Conservation (phyloP, 2,329 filamentous ascomycete species). For the Truncatella angustata region DNA sequence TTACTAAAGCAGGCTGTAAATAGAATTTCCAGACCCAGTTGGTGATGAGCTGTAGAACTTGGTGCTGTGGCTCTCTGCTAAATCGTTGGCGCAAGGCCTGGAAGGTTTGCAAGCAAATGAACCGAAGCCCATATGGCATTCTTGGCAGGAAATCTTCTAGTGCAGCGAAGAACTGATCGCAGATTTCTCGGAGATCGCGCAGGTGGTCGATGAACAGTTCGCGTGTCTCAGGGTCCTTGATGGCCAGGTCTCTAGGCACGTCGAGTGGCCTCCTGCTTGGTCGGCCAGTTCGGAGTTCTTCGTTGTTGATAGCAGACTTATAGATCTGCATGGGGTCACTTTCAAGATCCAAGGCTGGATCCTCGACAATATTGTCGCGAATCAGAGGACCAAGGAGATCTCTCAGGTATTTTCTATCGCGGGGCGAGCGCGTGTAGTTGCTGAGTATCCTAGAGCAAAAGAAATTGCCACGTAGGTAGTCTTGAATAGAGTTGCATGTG, state of each 20-base stretch:
- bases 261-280: slow-evolving; percentile 79
- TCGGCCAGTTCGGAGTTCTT: slow-evolving; percentile 87
- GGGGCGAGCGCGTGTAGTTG: slow-evolving; percentile 86
- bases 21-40: slow-evolving; percentile 96
- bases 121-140: slow-evolving; percentile 92
- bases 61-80: slow-evolving; percentile 72
- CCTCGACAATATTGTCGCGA: slow-evolving; percentile 89
- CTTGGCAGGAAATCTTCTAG: slow-evolving; percentile 81
- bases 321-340: slow-evolving; percentile 98
- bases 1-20: slow-evolving; percentile 82
- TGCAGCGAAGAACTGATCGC: slow-evolving; percentile 80
- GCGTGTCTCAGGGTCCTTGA: slow-evolving; percentile 89
- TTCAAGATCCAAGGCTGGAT: slow-evolving; percentile 86
- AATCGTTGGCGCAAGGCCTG: slow-evolving; percentile 76
- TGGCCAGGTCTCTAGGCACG: slow-evolving; percentile 88
- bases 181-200: slow-evolving; percentile 90
- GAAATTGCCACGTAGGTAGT: slow-evolving; percentile 85
- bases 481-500: slow-evolving; percentile 68
- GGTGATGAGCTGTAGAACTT: slow-evolving; percentile 78
- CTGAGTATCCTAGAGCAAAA: slow-evolving; percentile 88
- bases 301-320: slow-evolving; percentile 91
- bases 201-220: slow-evolving; percentile 92
- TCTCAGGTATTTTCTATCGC: slow-evolving; percentile 88
- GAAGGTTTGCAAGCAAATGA: slow-evolving; percentile 82
- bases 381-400: slow-evolving; percentile 83